Evolutionary conservation across 352 stramenopile species (phyloP).

Genomic region (Pythium periplocum): DNA sequence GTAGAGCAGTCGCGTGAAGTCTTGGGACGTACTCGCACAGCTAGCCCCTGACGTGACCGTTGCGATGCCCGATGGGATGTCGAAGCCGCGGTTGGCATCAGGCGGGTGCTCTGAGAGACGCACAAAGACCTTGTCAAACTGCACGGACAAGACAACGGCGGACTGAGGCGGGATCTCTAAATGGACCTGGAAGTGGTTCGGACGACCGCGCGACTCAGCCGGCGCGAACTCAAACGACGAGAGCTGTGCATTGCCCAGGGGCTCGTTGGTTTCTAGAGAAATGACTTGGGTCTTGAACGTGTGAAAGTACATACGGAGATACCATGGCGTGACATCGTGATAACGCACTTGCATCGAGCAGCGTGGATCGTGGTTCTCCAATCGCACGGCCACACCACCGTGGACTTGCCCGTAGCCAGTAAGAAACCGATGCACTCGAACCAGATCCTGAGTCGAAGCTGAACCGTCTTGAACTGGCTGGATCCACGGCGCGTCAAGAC

Average conservation of each 20-base stretch:
- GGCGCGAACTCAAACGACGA: conserved; percentile 45
- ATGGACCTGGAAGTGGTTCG: conserved; percentile 56
- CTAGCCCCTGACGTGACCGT: conserved; percentile 27
- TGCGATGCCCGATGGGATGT: conserved; percentile 60
- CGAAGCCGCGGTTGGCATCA: conserved; percentile 84
- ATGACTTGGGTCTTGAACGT: conserved; percentile 34
- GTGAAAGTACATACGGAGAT: conserved; percentile 73
- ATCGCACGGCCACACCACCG: conserved; percentile 60
- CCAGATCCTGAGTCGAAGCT: conserved; percentile 14
- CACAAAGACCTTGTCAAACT: conserved; percentile 82
- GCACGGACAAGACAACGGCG: conserved; percentile 55
- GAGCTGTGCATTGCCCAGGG: conserved; percentile 10
- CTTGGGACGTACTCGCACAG: not conserved
- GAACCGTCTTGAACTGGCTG: not conserved
- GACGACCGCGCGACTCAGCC: conserved; percentile 42
- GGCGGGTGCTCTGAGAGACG: conserved; percentile 77
- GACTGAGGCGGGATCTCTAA: conserved; percentile 44
- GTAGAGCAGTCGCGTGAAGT: conserved; percentile 44
- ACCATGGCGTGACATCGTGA: conserved; percentile 78
- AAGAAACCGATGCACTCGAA: conserved; percentile 67
- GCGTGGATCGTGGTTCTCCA: conserved; percentile 48
- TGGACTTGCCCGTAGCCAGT: conserved; percentile 72
- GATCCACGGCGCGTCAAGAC: not conserved
- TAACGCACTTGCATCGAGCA: conserved; percentile 60
- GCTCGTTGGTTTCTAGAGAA: conserved; percentile 1